These are phyloP conservation scores for Sphagnum tenellum DNA, from an alignment of 225 moss, liverwort and hornwort species.

Conservation along the genomic window DNA sequence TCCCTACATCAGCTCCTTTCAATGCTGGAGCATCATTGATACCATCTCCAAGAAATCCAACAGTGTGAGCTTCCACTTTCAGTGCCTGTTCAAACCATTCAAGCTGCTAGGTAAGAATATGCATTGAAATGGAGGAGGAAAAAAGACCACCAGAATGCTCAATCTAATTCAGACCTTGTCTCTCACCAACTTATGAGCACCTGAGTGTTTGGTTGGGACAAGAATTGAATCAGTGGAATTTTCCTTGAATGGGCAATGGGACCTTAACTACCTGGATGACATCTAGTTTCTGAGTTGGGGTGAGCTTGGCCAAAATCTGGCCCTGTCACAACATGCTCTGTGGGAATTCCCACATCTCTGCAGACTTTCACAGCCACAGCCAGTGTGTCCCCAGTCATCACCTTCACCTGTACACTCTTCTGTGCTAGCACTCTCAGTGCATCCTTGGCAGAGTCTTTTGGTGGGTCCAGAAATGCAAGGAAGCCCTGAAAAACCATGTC, in stretches of 20 bases:
- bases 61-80: conserved; percentile 12
- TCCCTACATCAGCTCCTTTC: conserved; percentile 20
- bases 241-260: no score
- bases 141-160: no score
- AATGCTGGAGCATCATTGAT: conserved; percentile 25
- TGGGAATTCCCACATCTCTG: conserved; percentile 24
- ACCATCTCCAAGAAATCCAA: conserved; percentile 23
- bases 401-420: conserved; percentile 14
- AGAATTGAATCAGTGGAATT: no score
- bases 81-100: conserved; percentile 6
- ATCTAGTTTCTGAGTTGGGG: conserved; percentile 19
- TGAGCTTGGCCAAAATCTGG: conserved; percentile 21
- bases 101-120: no score
- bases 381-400: conserved; percentile 24
- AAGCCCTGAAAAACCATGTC: conserved; percentile 20
- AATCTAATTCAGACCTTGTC: no score
- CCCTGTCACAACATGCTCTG: conserved; percentile 14
- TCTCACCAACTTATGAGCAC: no score
- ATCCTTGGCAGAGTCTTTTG: conserved; percentile 20
- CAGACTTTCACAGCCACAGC: conserved; percentile 26
- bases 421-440: conserved; percentile 8
- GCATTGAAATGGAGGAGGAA: no score
- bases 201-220: no score
- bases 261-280: conserved; percentile 23
- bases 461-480: conserved; percentile 22